phyloP scores from a whole-genome alignment of 805 yeast genomes.

The Candida khao-thaluensis region DNA sequence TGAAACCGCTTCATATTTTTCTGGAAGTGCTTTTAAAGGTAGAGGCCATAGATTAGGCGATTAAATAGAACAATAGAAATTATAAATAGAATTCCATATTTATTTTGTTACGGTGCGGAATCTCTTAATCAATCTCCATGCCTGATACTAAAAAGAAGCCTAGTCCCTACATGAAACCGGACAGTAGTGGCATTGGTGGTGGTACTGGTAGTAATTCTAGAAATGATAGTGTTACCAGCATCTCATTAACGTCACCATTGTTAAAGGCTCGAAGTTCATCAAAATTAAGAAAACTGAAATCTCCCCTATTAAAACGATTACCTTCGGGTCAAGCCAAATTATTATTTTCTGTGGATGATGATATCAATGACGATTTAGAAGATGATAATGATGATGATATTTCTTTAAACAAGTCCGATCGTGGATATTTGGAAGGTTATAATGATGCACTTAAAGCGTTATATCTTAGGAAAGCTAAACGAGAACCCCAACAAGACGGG shows the following conservation, averaged over 20 bases:
- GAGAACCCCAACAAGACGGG: slow-evolving; percentile 9
- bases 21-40: slow-evolving; percentile 27
- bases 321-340: slow-evolving; percentile 24
- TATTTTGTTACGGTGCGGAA: slow-evolving; percentile 4
- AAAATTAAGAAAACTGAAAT: slow-evolving; percentile 18
- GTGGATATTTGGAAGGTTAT: slow-evolving; percentile 64
- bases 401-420: slow-evolving; percentile 19
- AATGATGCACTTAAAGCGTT: slow-evolving; percentile 61
- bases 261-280: slow-evolving; percentile 16
- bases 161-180: slow-evolving; percentile 3
- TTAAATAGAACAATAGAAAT: neutral
- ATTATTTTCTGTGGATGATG: slow-evolving; percentile 80
- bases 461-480: slow-evolving; percentile 21
- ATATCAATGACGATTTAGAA: slow-evolving; percentile 59
- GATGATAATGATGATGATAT: slow-evolving; percentile 52
- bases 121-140: neutral
- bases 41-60: slow-evolving; percentile 37
- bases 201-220: slow-evolving; percentile 7
- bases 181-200: too few relatives aligned
- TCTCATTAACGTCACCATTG: slow-evolving; percentile 15
- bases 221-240: slow-evolving; percentile 10
- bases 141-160: slow-evolving; percentile 8
- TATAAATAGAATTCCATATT: neutral
- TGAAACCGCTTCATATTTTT: neutral
- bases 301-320: slow-evolving; percentile 33